Evolutionary conservation across 2,329 filamentous ascomycete genomes (phyloP).

Genomic region (Colletotrichum costaricense): DNA sequence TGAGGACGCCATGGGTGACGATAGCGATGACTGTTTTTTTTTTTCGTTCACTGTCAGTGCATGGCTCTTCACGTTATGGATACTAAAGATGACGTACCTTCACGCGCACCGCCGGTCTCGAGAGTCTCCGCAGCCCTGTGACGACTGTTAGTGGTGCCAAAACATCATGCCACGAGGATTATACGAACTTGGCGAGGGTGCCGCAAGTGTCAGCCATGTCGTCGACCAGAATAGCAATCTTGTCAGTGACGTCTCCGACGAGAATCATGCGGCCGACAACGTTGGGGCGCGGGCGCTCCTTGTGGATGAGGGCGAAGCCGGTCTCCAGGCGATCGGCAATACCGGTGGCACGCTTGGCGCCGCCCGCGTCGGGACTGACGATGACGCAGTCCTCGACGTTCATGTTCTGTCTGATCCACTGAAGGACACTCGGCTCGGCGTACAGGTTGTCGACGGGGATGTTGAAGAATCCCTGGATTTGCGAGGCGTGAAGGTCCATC

Average conservation of each 20-base stretch:
- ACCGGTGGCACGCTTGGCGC: conserved; percentile 86
- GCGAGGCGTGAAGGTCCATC: conserved; percentile 88
- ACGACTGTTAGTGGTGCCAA: background rate
- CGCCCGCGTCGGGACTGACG: conserved; percentile 87
- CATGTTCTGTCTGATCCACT: conserved; percentile 85
- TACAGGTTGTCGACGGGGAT: conserved; percentile 77
- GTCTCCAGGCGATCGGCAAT: conserved; percentile 88
- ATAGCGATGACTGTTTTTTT: conserved; percentile 77
- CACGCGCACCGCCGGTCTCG: conserved; percentile 27
- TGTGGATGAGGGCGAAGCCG: conserved; percentile 89
- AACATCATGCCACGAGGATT: background rate
- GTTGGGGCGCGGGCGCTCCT: conserved; percentile 73
- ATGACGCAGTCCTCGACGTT: conserved; percentile 83
- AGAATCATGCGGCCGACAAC: conserved; percentile 93
- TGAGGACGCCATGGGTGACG: conserved; percentile 93
- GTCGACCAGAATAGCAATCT: conserved; percentile 95
- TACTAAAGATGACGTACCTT: conserved; percentile 5
- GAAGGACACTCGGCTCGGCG: conserved; percentile 84
- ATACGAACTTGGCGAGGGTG: conserved; percentile 83
- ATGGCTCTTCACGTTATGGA: background rate
- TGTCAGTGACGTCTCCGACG: conserved; percentile 92
- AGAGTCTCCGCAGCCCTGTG: conserved; percentile 32
- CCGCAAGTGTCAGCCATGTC: conserved; percentile 98
- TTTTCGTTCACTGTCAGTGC: background rate
- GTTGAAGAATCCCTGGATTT: conserved; percentile 92